Evolutionary conservation across 2,329 filamentous ascomycete genomes (phyloP).

Genomic region (Trichoderma guizhouense): DNA sequence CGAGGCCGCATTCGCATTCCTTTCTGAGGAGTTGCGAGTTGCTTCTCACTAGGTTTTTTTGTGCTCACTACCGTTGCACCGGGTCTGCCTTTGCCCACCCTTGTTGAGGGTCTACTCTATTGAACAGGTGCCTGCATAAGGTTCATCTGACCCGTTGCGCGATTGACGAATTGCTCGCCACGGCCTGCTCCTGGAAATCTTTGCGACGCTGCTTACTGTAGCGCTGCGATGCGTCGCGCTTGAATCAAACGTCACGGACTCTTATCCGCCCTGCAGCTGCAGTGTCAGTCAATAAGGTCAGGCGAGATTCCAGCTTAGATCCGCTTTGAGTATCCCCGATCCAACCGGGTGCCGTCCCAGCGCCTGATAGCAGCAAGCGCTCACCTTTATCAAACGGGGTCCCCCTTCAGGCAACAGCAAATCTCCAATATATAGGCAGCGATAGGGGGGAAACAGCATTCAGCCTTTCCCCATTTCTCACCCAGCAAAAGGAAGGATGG

Average conservation of each 20-base stretch:
- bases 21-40: neutral
- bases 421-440: conserved; percentile 7
- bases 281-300: neutral
- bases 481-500: conserved; percentile 37
- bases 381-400: neutral
- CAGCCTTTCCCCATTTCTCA: neutral
- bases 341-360: conserved; percentile 10
- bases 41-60: neutral
- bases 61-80: neutral
- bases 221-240: conserved; percentile 12
- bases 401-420: conserved; percentile 19
- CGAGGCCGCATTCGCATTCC: neutral
- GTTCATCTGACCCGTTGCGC: neutral
- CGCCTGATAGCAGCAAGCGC: conserved; percentile 5
- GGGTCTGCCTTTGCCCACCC: neutral
- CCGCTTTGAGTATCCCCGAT: conserved; percentile 12
- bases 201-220: neutral
- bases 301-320: conserved; percentile 7
- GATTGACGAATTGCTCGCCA: neutral
- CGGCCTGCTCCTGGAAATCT: neutral
- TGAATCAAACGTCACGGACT: conserved; percentile 7
- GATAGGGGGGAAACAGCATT: neutral
- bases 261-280: conserved; percentile 14
- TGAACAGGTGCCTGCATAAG: conserved; percentile 6
- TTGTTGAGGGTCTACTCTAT: neutral